Conservation (phyloP, 1,284 basidiomycete species). For the Ganoderma meredithae region DNA sequence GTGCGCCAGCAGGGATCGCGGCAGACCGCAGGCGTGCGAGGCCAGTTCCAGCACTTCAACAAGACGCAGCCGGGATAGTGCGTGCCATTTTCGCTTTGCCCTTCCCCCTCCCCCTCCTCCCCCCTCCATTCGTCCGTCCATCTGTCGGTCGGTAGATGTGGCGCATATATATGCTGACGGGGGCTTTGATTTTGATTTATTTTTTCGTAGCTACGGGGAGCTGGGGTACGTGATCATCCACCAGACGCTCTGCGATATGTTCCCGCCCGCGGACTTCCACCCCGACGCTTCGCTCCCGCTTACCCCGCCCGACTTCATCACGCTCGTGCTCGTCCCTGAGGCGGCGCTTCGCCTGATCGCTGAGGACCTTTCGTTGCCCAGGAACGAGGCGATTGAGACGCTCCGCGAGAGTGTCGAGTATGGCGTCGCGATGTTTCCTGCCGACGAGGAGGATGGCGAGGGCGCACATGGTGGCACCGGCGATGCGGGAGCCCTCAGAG, state of each 20-base stretch:
- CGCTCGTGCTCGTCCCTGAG: conserved; percentile 78
- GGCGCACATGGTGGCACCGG: conserved; percentile 26
- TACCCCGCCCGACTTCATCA: conserved; percentile 73
- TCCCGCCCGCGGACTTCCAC: conserved; percentile 67
- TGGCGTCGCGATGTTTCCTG: conserved; percentile 81
- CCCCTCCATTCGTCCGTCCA: neutral
- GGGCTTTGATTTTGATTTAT: conserved; percentile 3
- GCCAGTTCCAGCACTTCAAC: conserved; percentile 78
- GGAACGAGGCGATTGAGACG: conserved; percentile 59
- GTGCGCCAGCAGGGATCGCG: conserved; percentile 68
- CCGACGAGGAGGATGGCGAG: conserved; percentile 40
- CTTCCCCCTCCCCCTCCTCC: neutral
- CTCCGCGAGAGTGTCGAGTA: conserved; percentile 77
- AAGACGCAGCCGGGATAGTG: conserved; percentile 86
- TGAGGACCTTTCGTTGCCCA: conserved; percentile 62
- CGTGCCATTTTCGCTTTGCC: conserved; percentile 43
- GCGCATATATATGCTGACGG: conserved; percentile 11
- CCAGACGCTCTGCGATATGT: conserved; percentile 77
- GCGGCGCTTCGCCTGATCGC: conserved; percentile 74
- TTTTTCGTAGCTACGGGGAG: conserved; percentile 74
- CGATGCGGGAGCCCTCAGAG: conserved; percentile 34
- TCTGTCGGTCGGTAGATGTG: neutral
- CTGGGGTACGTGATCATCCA: conserved; percentile 79
- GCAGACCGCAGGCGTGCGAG: conserved; percentile 69
- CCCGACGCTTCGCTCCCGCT: conserved; percentile 63